Evolutionary conservation across 2,329 filamentous ascomycete species (phyloP).

Genomic region (Colletotrichum gloeosporioides): DNA sequence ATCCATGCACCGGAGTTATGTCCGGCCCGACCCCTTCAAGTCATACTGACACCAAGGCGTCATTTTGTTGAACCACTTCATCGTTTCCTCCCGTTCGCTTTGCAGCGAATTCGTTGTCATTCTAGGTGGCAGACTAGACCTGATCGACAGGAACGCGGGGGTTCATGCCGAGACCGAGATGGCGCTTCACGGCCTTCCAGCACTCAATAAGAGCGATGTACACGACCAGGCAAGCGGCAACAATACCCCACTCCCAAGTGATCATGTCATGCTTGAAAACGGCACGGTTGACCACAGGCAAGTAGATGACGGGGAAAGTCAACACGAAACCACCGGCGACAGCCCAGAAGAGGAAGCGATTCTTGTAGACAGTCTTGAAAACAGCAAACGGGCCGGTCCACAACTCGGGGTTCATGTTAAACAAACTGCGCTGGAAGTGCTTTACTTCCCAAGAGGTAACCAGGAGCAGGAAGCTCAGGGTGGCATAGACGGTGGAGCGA

Average conservation of each 20-base stretch:
- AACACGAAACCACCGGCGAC: conserved; percentile 64
- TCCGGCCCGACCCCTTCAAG: not conserved
- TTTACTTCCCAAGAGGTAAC: conserved; percentile 78
- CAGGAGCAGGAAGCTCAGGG: conserved; percentile 70
- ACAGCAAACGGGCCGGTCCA: conserved; percentile 55
- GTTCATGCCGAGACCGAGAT: conserved; percentile 38
- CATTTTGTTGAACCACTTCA: not conserved
- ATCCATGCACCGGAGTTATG: not conserved
- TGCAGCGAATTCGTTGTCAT: not conserved
- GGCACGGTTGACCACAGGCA: conserved; percentile 67
- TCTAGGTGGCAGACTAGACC: not conserved
- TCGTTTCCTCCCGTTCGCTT: not conserved
- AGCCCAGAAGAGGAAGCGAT: conserved; percentile 71
- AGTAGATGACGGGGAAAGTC: conserved; percentile 70
- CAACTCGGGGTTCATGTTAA: conserved; percentile 65
- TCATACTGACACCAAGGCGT: not conserved
- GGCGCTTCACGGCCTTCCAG: conserved; percentile 74
- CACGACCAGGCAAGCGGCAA: conserved; percentile 60
- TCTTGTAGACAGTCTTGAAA: conserved; percentile 69
- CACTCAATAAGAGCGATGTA: conserved; percentile 70
- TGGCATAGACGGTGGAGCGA: conserved; percentile 72
- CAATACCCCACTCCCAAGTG: conserved; percentile 75
- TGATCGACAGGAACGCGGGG: not conserved
- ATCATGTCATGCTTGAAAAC: conserved; percentile 76
- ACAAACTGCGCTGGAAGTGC: conserved; percentile 72